Evolutionary conservation across 139 green algal genomes (phyloP).

Genomic region (Tetraselmis chui): DNA sequence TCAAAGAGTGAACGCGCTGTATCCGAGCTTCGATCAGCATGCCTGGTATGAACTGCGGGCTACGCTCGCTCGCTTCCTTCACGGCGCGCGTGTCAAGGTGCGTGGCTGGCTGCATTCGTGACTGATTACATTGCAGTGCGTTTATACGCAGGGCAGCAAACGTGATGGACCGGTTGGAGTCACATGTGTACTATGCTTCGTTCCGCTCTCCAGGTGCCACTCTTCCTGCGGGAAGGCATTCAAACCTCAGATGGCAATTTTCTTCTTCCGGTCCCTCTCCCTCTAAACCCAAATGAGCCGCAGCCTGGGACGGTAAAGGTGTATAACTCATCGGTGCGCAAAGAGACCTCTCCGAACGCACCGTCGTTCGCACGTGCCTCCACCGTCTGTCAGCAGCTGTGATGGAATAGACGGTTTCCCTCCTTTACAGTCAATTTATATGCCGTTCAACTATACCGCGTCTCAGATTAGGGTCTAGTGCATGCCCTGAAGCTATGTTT

Average conservation of each 20-base stretch:
- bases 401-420: too few species aligned
- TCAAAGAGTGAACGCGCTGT: slow-evolving; percentile 5
- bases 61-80: slow-evolving; percentile 45
- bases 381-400: slow-evolving; percentile 3
- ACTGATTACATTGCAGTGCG: too few species aligned
- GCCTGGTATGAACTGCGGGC: slow-evolving; percentile 42
- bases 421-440: too few species aligned
- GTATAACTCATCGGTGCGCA: slow-evolving; percentile 13
- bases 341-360: too few species aligned
- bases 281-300: background rate
- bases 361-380: slow-evolving; percentile 16
- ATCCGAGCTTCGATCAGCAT: slow-evolving; percentile 27
- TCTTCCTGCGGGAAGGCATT: slow-evolving; percentile 62
- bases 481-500: too few species aligned
- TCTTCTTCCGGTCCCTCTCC: slow-evolving; percentile 32
- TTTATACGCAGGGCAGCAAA: too few species aligned
- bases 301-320: slow-evolving; percentile 28
- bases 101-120: background rate
- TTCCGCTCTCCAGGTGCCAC: slow-evolving; percentile 30
- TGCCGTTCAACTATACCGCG: too few species aligned
- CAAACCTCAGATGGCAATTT: slow-evolving; percentile 38
- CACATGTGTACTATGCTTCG: background rate
- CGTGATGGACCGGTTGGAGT: too few species aligned
- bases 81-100: slow-evolving; percentile 50
- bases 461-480: too few species aligned